These are phyloP conservation scores for Lachnellula hyalina DNA, from an alignment of 2,329 filamentous ascomycete species.

Conservation along the genomic window DNA sequence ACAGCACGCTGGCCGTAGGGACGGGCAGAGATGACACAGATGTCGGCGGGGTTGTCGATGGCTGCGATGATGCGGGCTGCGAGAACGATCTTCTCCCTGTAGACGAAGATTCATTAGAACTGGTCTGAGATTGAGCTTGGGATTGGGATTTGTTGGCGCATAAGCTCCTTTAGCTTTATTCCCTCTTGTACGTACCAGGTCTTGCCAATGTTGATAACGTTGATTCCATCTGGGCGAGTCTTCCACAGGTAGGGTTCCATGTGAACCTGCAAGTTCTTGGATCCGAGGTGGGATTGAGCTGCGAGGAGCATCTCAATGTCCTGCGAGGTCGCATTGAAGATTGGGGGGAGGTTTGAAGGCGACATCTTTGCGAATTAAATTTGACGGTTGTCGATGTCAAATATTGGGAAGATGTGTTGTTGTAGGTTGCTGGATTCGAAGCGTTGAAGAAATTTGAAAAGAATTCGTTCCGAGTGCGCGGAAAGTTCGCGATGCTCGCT, in stretches of 20 bases:
- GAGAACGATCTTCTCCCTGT: constrained; percentile 98
- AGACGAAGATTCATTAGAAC: constrained; percentile 22
- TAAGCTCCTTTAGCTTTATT: not conserved
- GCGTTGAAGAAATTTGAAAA: constrained; percentile 1
- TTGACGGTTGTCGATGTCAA: constrained; percentile 37
- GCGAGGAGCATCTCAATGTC: constrained; percentile 99
- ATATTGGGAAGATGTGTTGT: constrained; percentile 31
- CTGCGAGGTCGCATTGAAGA: constrained; percentile 93
- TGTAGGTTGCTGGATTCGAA: constrained; percentile 1
- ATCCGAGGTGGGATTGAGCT: constrained; percentile 92
- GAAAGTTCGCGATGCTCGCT: not conserved
- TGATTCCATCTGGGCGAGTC: constrained; percentile 96
- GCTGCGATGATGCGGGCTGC: constrained; percentile 98
- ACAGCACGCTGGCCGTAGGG: constrained; percentile 99
- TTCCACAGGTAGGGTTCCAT: constrained; percentile 99
- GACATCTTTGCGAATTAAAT: constrained; percentile 70
- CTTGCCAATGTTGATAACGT: constrained; percentile 99
- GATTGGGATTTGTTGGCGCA: not conserved
- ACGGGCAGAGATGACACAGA: constrained; percentile 98
- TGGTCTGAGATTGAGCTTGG: not conserved
- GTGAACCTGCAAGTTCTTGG: constrained; percentile 99
- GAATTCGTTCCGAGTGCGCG: not conserved
- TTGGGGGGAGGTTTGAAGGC: constrained; percentile 85
- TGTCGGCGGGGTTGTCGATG: constrained; percentile 98
- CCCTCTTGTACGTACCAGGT: constrained; percentile 68